Evolutionary conservation across 371 early-diverging fungal species (phyloP).

Genomic region (Catenaria anguillulae): DNA sequence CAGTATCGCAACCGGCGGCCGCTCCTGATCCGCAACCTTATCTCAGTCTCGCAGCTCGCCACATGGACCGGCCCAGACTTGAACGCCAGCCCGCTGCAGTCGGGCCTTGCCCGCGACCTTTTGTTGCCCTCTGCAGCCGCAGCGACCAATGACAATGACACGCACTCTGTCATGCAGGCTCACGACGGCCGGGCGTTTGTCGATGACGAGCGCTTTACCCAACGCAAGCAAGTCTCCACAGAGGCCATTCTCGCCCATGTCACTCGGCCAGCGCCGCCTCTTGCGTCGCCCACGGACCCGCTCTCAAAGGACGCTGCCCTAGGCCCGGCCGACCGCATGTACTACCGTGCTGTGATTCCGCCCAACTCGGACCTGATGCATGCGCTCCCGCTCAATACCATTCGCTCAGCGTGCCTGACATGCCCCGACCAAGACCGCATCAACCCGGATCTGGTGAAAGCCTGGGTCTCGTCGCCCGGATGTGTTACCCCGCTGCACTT

Average conservation of each 20-base stretch:
- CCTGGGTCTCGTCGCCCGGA: neutral
- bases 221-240: no score
- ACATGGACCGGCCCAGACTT: constrained; percentile 5
- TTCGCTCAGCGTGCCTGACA: constrained; percentile 4
- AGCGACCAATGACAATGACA: neutral
- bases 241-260: no score
- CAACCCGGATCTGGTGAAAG: neutral
- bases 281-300: no score
- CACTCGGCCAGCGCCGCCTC: no score
- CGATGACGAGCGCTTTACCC: no score
- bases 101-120: constrained; percentile 9
- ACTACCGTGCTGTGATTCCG: neutral
- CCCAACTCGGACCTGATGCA: no score
- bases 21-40: constrained; percentile 14
- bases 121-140: constrained; percentile 9
- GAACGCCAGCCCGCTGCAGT: neutral
- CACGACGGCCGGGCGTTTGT: no score
- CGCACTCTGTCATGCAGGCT: no score
- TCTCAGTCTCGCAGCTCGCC: constrained; percentile 7
- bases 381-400: neutral
- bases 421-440: neutral
- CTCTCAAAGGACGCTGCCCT: no score
- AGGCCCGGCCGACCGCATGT: neutral
- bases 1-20: constrained; percentile 16
- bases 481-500: constrained; percentile 14